These are phyloP conservation scores for Penstemon newberryi DNA, from an alignment of 257 asterid genomes.

Conservation along the genomic window DNA sequence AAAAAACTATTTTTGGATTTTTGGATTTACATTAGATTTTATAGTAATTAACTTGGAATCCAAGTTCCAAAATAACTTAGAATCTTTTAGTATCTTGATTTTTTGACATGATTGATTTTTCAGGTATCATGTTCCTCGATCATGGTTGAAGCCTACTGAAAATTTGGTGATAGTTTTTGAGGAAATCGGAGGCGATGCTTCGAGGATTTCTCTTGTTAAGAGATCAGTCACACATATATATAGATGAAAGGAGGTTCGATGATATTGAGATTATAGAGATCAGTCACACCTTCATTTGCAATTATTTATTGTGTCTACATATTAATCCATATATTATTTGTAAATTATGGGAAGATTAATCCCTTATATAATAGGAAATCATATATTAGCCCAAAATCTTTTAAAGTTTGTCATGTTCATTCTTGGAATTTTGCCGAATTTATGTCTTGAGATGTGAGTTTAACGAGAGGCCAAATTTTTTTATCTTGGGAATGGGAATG, in stretches of 20 bases:
- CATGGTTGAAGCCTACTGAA: conserved; percentile 74
- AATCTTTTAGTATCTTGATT: too few species aligned
- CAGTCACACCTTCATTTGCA: neutral
- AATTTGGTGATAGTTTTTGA: conserved; percentile 77
- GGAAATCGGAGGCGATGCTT: conserved; percentile 92
- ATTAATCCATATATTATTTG: conserved; percentile 30
- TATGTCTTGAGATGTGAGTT: too few species aligned
- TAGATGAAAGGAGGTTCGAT: conserved; percentile 22
- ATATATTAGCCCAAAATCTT: too few species aligned
- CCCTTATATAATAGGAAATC: neutral
- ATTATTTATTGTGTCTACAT: conserved; percentile 7
- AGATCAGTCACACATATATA: conserved; percentile 52
- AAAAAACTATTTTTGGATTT: too few species aligned
- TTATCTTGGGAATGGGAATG: too few species aligned
- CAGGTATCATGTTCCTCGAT: conserved; percentile 94
- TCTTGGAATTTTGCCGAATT: too few species aligned
- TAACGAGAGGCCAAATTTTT: too few species aligned
- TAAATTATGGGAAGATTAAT: conserved; percentile 25
- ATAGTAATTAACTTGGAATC: too few species aligned
- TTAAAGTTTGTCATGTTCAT: too few species aligned
- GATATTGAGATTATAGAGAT: neutral
- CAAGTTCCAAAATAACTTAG: too few species aligned
- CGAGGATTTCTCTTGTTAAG: conserved; percentile 68
- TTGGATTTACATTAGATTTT: too few species aligned
- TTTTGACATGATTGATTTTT: conserved; percentile 1